Evolutionary conservation across 805 yeast genomes (phyloP).

Genomic region (Kodamaea hsintzibuensis): DNA sequence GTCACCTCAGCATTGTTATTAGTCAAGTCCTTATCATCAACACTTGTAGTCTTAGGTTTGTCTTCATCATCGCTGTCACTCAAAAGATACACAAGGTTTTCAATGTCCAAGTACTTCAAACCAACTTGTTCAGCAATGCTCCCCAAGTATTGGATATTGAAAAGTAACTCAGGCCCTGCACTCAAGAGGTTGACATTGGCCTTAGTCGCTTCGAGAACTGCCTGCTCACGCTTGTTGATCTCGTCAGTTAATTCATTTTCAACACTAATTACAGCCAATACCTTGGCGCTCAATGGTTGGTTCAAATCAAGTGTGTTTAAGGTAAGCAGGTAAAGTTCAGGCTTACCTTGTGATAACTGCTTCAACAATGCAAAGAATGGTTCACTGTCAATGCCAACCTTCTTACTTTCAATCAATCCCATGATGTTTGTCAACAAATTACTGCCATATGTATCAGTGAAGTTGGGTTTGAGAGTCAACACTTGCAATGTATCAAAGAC

Average conservation of each 20-base stretch:
- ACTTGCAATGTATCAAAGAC: background rate
- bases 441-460: background rate
- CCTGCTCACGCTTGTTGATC: slow-evolving; percentile 25
- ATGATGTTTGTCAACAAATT: background rate
- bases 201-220: slow-evolving; percentile 31
- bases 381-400: background rate
- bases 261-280: slow-evolving; percentile 30
- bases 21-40: slow-evolving; percentile 9
- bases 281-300: slow-evolving; percentile 28
- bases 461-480: background rate
- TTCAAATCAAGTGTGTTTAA: slow-evolving; percentile 17
- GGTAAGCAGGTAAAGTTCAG: slow-evolving; percentile 10
- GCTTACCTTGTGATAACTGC: slow-evolving; percentile 6
- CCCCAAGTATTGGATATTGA: slow-evolving; percentile 46
- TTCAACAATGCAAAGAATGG: slow-evolving; percentile 8
- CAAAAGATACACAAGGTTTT: slow-evolving; percentile 29
- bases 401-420: background rate
- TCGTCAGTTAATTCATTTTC: slow-evolving; percentile 20
- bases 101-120: slow-evolving; percentile 24
- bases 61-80: slow-evolving; percentile 6
- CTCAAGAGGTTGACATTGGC: slow-evolving; percentile 29
- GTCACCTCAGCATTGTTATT: slow-evolving; percentile 10
- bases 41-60: slow-evolving; percentile 5
- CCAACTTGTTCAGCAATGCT: slow-evolving; percentile 5
- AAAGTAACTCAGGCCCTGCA: slow-evolving; percentile 24